Conservation (phyloP, 345 rosid species). For the Brassica nigra region DNA sequence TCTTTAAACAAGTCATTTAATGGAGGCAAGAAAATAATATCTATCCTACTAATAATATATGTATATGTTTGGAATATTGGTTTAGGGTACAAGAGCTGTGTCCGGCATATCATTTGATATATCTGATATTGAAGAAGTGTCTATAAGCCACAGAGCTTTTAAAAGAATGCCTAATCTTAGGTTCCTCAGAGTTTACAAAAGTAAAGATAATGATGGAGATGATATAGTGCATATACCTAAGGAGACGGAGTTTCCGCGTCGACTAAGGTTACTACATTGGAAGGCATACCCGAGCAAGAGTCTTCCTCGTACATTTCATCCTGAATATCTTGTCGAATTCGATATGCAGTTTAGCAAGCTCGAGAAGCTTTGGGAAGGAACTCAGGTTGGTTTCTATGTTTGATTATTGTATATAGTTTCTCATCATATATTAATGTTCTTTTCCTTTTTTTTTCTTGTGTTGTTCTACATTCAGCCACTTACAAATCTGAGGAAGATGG, state of each 20-base stretch:
- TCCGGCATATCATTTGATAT: constrained; percentile 23
- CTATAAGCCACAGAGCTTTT: not conserved
- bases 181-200: not conserved
- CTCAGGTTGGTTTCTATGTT: not conserved
- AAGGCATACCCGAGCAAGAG: not conserved
- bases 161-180: not conserved
- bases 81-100: constrained; percentile 26
- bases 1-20: not conserved
- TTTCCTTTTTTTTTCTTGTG: not conserved
- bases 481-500: not conserved
- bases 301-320: not conserved
- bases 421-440: not conserved
- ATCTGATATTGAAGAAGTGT: not conserved
- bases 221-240: not conserved
- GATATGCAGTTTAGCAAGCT: not conserved
- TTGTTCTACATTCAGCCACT: not conserved
- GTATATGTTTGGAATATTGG: not conserved
- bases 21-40: not conserved
- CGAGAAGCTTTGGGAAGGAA: not conserved
- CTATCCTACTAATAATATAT: not conserved
- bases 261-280: not conserved
- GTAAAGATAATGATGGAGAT: not conserved
- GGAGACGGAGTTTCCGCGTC: not conserved
- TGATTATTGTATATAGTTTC: not conserved
- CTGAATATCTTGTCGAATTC: not conserved